Conservation (phyloP, 768 basidiomycete species). For the Cubamyces sp. region DNA sequence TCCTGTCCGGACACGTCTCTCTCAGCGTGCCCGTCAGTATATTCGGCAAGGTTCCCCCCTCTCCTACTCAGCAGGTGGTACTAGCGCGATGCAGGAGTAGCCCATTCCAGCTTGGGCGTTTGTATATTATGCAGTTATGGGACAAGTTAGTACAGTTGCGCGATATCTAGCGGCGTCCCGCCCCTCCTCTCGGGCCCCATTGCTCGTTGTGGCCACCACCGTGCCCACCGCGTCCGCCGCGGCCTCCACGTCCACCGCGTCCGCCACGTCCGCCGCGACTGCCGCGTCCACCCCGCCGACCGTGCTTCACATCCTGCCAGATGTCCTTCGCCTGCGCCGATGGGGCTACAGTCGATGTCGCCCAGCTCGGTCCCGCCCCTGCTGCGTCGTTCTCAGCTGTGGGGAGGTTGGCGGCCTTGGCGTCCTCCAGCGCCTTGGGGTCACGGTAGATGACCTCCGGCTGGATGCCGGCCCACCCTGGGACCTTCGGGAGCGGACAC, state of each 20-base stretch:
- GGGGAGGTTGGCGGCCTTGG: not conserved
- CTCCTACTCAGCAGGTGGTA: too few species aligned
- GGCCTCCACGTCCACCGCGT: not conserved
- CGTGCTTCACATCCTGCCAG: not conserved
- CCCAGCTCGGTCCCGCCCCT: not conserved
- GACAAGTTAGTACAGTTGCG: too few species aligned
- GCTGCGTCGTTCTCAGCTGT: not conserved
- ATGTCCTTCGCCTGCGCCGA: conserved; percentile 5
- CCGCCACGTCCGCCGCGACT: not conserved
- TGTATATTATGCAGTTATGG: too few species aligned
- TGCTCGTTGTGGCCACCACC: not conserved
- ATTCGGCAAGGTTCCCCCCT: too few species aligned
- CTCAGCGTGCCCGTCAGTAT: too few species aligned
- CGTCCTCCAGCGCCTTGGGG: too few species aligned
- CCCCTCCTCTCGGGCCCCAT: not conserved
- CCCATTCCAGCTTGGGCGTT: too few species aligned
- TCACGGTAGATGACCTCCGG: not conserved
- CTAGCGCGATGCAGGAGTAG: too few species aligned
- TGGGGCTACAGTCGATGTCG: not conserved
- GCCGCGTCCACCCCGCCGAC: too few species aligned
- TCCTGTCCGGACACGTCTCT: too few species aligned
- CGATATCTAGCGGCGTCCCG: not conserved
- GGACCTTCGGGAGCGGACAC: conserved; percentile 2
- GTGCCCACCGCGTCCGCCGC: not conserved
- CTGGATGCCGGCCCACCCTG: not conserved